Conservation (phyloP, 176 grass and related monocot genomes). For the Hordeum marinum region DNA sequence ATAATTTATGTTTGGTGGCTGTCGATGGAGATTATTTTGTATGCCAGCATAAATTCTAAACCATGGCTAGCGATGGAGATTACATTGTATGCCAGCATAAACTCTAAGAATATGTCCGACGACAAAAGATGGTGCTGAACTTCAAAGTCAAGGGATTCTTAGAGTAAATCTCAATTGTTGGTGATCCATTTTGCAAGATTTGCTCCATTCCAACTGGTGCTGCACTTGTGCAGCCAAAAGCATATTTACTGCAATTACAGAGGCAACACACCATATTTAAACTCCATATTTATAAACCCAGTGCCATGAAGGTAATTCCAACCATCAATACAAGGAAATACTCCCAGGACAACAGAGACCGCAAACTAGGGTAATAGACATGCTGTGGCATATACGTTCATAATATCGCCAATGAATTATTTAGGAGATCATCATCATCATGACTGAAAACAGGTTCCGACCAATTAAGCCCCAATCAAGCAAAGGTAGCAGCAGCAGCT, state of each 20-base stretch:
- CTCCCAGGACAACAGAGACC: neutral
- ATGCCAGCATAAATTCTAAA: no score
- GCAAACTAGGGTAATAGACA: neutral
- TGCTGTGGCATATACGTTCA: neutral
- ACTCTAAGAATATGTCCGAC: no score
- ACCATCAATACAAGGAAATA: neutral
- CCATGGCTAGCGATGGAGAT: no score
- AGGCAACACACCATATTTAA: neutral
- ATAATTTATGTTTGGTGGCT: no score
- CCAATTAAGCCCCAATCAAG: neutral
- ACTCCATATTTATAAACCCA: slow-evolving; percentile 12
- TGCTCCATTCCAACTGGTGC: neutral
- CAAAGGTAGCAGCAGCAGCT: neutral
- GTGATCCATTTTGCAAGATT: no score
- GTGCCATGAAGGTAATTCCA: neutral
- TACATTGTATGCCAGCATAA: no score
- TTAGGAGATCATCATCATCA: slow-evolving; percentile 26
- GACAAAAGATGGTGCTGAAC: no score
- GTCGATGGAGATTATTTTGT: no score
- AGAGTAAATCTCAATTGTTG: no score
- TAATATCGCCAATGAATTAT: slow-evolving; percentile 21
- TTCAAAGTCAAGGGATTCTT: no score
- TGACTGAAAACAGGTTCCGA: neutral
- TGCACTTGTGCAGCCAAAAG: no score
- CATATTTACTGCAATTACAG: no score